Evolutionary conservation across 2,329 filamentous ascomycete genomes (phyloP).

Genomic region (Alternaria consortialis): DNA sequence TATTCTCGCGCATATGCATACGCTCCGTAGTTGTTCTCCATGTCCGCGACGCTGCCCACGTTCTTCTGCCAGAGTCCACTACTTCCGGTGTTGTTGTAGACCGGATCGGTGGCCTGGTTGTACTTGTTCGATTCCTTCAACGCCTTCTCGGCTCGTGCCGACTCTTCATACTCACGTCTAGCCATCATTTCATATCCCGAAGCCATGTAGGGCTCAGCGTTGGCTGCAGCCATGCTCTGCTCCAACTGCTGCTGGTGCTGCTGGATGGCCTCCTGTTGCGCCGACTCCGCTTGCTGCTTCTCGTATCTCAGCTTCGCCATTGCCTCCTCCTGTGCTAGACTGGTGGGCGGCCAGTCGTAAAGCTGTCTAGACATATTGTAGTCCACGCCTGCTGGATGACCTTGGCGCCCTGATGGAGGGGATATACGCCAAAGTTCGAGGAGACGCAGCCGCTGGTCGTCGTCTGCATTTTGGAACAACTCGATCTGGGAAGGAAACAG

Average conservation of each 20-base stretch:
- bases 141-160: conserved; percentile 44
- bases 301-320: conserved; percentile 69
- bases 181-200: conserved; percentile 80
- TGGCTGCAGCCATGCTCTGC: conserved; percentile 39
- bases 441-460: conserved; percentile 75
- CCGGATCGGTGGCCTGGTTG: conserved; percentile 70
- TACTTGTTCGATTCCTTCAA: conserved; percentile 56
- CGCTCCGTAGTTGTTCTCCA: conserved; percentile 75
- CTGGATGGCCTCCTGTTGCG: conserved; percentile 40
- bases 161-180: conserved; percentile 69
- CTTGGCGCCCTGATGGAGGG: conserved; percentile 63
- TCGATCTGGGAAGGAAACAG: conserved; percentile 79
- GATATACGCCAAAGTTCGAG: conserved; percentile 87
- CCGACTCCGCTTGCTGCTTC: conserved; percentile 46
- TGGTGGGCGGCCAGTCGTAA: conserved; percentile 65
- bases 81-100: conserved; percentile 61
- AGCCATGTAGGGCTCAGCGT: conserved; percentile 82
- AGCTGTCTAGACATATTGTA: conserved; percentile 55
- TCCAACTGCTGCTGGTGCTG: conserved; percentile 40
- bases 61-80: conserved; percentile 60
- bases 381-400: conserved; percentile 49
- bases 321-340: conserved; percentile 63
- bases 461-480: conserved; percentile 79
- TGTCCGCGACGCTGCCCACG: conserved; percentile 54
- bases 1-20: conserved; percentile 64